phyloP scores from a whole-genome alignment of 2,329 filamentous ascomycete species.

The Arthrobotrys conoides region DNA sequence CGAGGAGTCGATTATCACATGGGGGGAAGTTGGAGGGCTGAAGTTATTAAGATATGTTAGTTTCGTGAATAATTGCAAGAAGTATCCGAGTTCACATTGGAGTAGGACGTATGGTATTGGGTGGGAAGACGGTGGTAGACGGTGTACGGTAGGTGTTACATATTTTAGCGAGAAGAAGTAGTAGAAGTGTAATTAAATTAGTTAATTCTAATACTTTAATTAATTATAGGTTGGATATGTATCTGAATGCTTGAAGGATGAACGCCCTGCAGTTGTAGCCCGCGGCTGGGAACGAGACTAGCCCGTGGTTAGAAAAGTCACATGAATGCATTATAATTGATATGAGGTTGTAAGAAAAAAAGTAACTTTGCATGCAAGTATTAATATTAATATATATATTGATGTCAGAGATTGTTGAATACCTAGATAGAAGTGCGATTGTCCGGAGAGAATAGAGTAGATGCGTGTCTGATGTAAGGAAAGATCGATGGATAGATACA shows the following conservation, averaged over 20 bases:
- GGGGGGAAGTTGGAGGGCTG: constrained; percentile 9
- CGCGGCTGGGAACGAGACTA: too few relatives aligned
- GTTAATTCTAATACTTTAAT: background rate
- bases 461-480: too few relatives aligned
- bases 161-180: constrained; percentile 20
- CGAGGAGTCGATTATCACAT: background rate
- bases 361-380: too few relatives aligned
- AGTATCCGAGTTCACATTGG: constrained; percentile 20
- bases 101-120: constrained; percentile 12
- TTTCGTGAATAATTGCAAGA: constrained; percentile 16
- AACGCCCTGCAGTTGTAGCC: background rate
- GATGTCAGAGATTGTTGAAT: too few relatives aligned
- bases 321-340: too few relatives aligned
- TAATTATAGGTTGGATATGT: background rate
- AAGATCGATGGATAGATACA: too few relatives aligned
- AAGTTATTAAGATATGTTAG: constrained; percentile 17
- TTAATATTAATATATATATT: too few relatives aligned
- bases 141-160: constrained; percentile 13
- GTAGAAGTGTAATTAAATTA: background rate
- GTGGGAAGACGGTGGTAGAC: background rate
- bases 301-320: too few relatives aligned
- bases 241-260: background rate
- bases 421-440: too few relatives aligned
- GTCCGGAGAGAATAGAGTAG: too few relatives aligned
- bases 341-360: too few relatives aligned